phyloP scores from a whole-genome alignment of 1,284 basidiomycete genomes.

The Rhodotorula sp. region DNA sequence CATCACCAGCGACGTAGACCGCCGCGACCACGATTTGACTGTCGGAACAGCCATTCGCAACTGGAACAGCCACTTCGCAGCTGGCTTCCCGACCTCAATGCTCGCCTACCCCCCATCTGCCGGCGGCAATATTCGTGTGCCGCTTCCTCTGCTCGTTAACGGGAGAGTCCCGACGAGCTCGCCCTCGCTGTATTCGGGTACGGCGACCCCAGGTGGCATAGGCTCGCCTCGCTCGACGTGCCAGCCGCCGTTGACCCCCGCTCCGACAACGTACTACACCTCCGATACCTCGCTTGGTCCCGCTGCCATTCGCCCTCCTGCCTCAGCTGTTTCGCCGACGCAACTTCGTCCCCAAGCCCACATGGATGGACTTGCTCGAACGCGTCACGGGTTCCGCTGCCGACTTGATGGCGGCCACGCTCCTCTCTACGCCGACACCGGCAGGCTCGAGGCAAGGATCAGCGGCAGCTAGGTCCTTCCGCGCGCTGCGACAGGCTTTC shows the following conservation, averaged over 20 bases:
- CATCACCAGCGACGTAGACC: neutral
- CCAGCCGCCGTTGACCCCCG: neutral
- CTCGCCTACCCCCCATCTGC: too few species aligned
- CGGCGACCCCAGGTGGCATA: too few species aligned
- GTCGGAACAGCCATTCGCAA: neutral
- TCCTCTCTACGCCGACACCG: neutral
- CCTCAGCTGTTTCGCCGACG: neutral
- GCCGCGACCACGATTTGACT: neutral
- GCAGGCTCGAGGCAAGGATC: neutral
- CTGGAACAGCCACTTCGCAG: neutral
- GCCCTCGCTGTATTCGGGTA: neutral
- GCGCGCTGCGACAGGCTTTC: neutral
- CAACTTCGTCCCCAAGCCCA: neutral
- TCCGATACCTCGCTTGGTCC: neutral
- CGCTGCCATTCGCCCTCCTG: neutral
- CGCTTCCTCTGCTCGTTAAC: neutral
- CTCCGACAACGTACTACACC: neutral
- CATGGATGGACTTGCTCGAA: slow-evolving; percentile 18
- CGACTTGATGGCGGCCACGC: slow-evolving; percentile 11
- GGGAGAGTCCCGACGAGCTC: neutral
- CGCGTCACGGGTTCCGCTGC: slow-evolving; percentile 27
- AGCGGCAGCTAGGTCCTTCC: neutral
- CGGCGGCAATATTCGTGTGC: neutral
- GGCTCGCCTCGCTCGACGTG: neutral
- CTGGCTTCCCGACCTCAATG: neutral